Conservation (phyloP, 1,284 basidiomycete species). For the Sutorius eximius region DNA sequence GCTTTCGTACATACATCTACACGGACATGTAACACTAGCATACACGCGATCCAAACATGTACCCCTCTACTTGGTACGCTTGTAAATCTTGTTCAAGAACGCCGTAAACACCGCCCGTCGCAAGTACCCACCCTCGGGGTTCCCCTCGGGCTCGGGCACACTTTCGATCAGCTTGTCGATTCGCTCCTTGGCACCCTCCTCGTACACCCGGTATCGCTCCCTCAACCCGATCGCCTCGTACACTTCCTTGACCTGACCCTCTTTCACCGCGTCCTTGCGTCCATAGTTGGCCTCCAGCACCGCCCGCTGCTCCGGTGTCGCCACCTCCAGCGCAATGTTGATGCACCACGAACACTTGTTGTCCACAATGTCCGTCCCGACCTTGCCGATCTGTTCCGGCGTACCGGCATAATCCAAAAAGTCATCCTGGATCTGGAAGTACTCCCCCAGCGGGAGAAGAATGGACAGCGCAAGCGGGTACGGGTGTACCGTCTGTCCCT, state of each 20-base stretch:
- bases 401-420: slow-evolving; percentile 92
- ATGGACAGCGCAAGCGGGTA: slow-evolving; percentile 85
- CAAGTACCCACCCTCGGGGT: slow-evolving; percentile 44
- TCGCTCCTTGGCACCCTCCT: slow-evolving; percentile 60
- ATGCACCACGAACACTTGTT: slow-evolving; percentile 99
- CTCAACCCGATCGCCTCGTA: slow-evolving; percentile 66
- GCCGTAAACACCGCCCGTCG: slow-evolving; percentile 68
- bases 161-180: slow-evolving; percentile 58
- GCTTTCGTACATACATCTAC: background rate
- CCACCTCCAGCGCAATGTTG: slow-evolving; percentile 79
- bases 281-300: slow-evolving; percentile 86
- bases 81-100: slow-evolving; percentile 71
- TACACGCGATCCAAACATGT: background rate
- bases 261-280: slow-evolving; percentile 64
- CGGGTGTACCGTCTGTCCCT: slow-evolving; percentile 46
- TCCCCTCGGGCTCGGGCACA: slow-evolving; percentile 49
- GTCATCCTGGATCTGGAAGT: slow-evolving; percentile 99
- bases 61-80: slow-evolving; percentile 16
- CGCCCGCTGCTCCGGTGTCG: slow-evolving; percentile 53
- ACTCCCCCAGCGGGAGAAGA: slow-evolving; percentile 92
- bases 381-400: slow-evolving; percentile 93
- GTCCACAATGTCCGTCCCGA: slow-evolving; percentile 97
- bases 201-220: slow-evolving; percentile 62
- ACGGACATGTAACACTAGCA: background rate
- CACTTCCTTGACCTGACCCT: slow-evolving; percentile 64